Evolutionary conservation across 2,329 filamentous ascomycete species (phyloP), one percentile per base, ranked within the genome.

Genomic region (Paracamarosporium sp.): DNA sequence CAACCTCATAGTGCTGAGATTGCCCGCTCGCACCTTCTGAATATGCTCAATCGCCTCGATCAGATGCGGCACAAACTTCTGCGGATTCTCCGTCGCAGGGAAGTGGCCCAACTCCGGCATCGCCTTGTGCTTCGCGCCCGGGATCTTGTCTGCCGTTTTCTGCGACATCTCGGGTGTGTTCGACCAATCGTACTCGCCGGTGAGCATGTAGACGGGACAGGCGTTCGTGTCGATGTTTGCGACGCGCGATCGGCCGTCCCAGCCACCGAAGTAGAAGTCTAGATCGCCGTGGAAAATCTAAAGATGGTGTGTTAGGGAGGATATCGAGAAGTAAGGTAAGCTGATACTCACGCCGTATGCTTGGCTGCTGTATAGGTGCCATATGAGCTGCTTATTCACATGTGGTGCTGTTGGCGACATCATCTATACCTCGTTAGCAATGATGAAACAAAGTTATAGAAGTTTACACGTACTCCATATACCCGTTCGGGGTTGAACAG

Each of bases 231-330:
- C 77, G 65, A 84, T 83, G 7, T 68, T 68, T 0, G 70, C 67
- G 33, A 82, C 74, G 53, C 80, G 76, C 12, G 74, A 68, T 25
- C 81, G 78, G 9, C 79, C 81, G 62, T 83, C 81, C 71, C 78
- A 83, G 45, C 81, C 80, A 50, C 79, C 79, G 51, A 83, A 83
- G 72, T 82, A 83, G 66, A 83, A 83, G 65, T 83, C 80, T 15
- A 83, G 68, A 57, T 83, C 80, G 24, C 81, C 81, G 64, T 83
- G 81, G 73, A 83, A 83, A 47, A 83, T 81, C 71, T 73, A 50
- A 7, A 30, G 27, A 46, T 4, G 33, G 36, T 33, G 15, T 45
- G 17, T 51, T 13, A 6, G 30, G 11, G 9, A 4, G 8, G 17
- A 7, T 1, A 15, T 5, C 9, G 24, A 27, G 8, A 22, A 9